Conservation (phyloP, 2,329 filamentous ascomycete species). For the Stromatinia cepivora region DNA sequence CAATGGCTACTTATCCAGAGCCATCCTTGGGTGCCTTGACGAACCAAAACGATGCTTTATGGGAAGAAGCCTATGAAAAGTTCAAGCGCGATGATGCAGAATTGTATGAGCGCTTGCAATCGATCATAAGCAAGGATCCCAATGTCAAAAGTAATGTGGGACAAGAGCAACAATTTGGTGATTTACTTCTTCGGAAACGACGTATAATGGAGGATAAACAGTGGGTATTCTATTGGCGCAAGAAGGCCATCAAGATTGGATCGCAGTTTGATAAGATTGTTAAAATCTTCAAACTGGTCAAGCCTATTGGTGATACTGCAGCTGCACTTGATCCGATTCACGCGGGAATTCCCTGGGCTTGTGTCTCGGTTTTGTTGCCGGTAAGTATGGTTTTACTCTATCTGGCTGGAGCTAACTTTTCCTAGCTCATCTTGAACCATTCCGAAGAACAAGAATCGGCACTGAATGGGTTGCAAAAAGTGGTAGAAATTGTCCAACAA, state of each 20-base stretch:
- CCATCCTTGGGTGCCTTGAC: not conserved
- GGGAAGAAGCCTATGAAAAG: conserved; percentile 5
- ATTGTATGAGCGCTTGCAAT: not conserved
- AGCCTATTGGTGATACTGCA: not conserved
- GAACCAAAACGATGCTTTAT: not conserved
- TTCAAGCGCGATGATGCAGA: not conserved
- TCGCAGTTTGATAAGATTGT: conserved; percentile 9
- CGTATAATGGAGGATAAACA: conserved; percentile 8
- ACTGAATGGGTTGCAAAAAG: conserved; percentile 1
- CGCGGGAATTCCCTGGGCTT: conserved; percentile 2
- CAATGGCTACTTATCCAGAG: not conserved
- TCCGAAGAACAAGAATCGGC: conserved; percentile 5
- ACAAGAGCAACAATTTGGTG: not conserved
- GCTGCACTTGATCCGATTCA: not conserved
- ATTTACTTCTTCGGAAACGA: not conserved
- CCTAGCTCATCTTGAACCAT: conserved; percentile 1
- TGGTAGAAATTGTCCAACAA: not conserved
- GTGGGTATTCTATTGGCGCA: conserved; percentile 1
- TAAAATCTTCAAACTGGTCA: not conserved
- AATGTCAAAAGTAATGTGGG: not conserved
- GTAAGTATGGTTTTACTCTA: not conserved
- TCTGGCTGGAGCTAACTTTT: not conserved
- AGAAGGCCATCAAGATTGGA: not conserved
- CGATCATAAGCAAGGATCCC: not conserved
- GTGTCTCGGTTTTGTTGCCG: not conserved